Evolutionary conservation across 2,329 filamentous ascomycete species (phyloP), one percentile per base, ranked within the genome.

Genomic region (Trichoderma semiorbis): DNA sequence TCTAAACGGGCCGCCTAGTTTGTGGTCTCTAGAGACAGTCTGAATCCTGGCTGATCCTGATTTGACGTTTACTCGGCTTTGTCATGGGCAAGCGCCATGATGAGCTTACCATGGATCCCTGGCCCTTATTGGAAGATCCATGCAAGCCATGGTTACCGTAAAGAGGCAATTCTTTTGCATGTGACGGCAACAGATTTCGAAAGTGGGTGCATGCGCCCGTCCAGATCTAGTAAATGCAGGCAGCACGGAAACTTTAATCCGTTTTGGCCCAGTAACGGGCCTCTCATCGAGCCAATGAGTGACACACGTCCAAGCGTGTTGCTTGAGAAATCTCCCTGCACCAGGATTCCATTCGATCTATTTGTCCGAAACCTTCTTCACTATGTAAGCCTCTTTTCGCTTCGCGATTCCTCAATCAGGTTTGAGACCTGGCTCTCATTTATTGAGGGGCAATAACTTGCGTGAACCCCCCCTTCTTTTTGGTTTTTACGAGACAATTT

Each of bases 181-280:
- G 67, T 69, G 57, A 69, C 39, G 55, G 39, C 39, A 62, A 61
- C 21, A n/a, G 34, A 30, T 69, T 53, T 53, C 34, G 28, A n/a
- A 24, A 61, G 57, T 62, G 57, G 67, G 18, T 36, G 16, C 39
- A 36, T 50, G 67, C 57, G 67, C 67, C 67, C 67, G 57, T 62
- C 57, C 39, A 50, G 39, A 62, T 62, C 55, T 30, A 36, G 57
- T 28, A 26, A 53, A 50, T 26, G 57, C 21, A 53, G 28, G 57
- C 67, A 62, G 57, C 39, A 62, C 67, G 67, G 67, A 62, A 61
- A 62, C 55, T 69, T 36, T 61, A 69, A 62, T 53, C 57, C 57
- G 30, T 47, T 30, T 43, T 62, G 39, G 57, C 57, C 50, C 30
- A 67, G 53, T 67, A 26, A 67, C 11, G 57, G 53, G 57, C 43